A percentile compares a stretch with the other conserved stretches of the same genome.
phyloP scores from a whole-genome alignment of 495 filamentous ascomycete species.

The Hypoxylon intermedium region DNA sequence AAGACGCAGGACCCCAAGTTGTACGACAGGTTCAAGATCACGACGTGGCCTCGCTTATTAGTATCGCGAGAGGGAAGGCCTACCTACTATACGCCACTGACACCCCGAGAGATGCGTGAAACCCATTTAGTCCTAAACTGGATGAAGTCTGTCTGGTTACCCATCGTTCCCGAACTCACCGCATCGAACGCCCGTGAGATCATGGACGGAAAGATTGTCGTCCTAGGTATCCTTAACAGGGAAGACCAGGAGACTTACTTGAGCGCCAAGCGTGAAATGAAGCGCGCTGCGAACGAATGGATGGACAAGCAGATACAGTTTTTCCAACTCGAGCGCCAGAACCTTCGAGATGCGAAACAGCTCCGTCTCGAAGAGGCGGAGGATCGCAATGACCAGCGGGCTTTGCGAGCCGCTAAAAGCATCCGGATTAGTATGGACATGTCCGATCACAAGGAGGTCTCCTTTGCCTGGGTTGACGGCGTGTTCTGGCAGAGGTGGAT shows the following conservation, averaged over 20 bases:
- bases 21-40: constrained; percentile 85
- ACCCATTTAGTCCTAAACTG: constrained; percentile 78
- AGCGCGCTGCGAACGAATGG: constrained; percentile 94
- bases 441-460: constrained; percentile 83
- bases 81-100: constrained; percentile 83
- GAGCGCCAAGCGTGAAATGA: constrained; percentile 83
- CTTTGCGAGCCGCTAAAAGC: constrained; percentile 84
- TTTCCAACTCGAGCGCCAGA: constrained; percentile 90
- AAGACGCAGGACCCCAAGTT: constrained; percentile 80
- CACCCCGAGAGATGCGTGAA: constrained; percentile 90
- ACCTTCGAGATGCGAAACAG: constrained; percentile 92
- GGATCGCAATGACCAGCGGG: constrained; percentile 88
- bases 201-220: constrained; percentile 91
- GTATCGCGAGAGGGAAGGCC: constrained; percentile 88
- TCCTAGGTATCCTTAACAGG: constrained; percentile 85
- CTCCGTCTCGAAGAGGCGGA: constrained; percentile 95
- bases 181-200: constrained; percentile 90
- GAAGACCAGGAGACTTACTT: constrained; percentile 80
- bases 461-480: constrained; percentile 98
- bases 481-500: constrained; percentile 98
- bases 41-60: constrained; percentile 89
- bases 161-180: constrained; percentile 95
- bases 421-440: constrained; percentile 89
- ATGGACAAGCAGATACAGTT: constrained; percentile 92
- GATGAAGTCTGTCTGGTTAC: constrained; percentile 97